Conservation (phyloP, 1,284 basidiomycete species). For the Cystobasidium sp. region DNA sequence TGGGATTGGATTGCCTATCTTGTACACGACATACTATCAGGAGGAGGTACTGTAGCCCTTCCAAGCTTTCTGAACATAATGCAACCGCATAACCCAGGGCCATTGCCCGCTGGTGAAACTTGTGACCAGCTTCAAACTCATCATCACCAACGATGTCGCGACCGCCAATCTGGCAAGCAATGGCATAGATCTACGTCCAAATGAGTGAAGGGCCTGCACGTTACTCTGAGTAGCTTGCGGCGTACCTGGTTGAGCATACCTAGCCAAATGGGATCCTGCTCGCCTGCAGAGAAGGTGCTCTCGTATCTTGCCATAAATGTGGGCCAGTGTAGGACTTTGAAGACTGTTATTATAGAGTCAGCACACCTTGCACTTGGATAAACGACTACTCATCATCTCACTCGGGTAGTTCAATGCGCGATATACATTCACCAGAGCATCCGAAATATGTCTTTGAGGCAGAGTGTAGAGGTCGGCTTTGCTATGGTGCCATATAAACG, state of each 20-base stretch:
- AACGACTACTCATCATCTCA: not conserved
- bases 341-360: not conserved
- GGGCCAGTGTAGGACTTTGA: conserved; percentile 22
- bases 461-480: conserved; percentile 23
- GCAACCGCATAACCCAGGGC: conserved; percentile 3
- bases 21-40: conserved; percentile 14
- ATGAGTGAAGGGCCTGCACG: not conserved
- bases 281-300: not conserved
- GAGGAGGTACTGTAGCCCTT: conserved; percentile 17
- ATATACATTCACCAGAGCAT: conserved; percentile 22
- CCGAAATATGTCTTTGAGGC: conserved; percentile 9
- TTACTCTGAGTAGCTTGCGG: not conserved
- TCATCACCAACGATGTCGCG: conserved; percentile 2
- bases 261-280: conserved; percentile 1
- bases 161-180: conserved; percentile 20
- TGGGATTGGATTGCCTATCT: no score
- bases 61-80: conserved; percentile 12
- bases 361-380: not conserved
- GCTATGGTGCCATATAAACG: conserved; percentile 5
- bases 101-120: conserved; percentile 4
- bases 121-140: conserved; percentile 14
- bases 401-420: conserved; percentile 5
- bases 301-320: conserved; percentile 10
- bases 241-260: conserved; percentile 19
- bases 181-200: conserved; percentile 1